Percentiles rank a stretch among this genome's conserved stretches.
These are phyloP conservation scores for Talaromyces liani DNA, from an alignment of 495 filamentous ascomycete genomes.

Conservation along the genomic window DNA sequence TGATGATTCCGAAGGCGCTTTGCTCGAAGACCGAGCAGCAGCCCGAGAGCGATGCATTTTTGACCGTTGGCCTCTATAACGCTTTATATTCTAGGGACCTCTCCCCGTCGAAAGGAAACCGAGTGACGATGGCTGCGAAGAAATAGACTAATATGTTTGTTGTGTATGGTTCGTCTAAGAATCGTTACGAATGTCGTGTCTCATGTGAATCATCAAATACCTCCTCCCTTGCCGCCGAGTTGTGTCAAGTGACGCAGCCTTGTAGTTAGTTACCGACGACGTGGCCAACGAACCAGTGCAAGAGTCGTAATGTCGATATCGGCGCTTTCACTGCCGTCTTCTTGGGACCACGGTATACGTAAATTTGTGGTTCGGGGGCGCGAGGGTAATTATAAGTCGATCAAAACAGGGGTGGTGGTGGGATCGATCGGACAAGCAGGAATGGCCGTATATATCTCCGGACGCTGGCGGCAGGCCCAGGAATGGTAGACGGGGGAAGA, in stretches of 20 bases:
- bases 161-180: background rate
- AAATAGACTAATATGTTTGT: background rate
- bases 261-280: background rate
- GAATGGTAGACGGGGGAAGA: background rate
- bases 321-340: background rate
- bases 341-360: background rate
- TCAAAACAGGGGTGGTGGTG: background rate
- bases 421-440: background rate
- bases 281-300: background rate
- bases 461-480: background rate
- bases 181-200: background rate
- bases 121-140: background rate
- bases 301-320: background rate
- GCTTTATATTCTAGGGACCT: background rate
- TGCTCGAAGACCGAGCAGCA: constrained; percentile 35
- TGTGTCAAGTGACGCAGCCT: background rate
- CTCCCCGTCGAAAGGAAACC: background rate
- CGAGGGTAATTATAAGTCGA: background rate
- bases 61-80: background rate
- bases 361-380: background rate
- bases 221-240: background rate
- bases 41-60: constrained; percentile 34
- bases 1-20: constrained; percentile 53
- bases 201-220: background rate
- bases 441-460: background rate